Base-by-base conservation (phyloP, 805 yeast species). In the Kluyveromyces nonfermentans region DNA sequence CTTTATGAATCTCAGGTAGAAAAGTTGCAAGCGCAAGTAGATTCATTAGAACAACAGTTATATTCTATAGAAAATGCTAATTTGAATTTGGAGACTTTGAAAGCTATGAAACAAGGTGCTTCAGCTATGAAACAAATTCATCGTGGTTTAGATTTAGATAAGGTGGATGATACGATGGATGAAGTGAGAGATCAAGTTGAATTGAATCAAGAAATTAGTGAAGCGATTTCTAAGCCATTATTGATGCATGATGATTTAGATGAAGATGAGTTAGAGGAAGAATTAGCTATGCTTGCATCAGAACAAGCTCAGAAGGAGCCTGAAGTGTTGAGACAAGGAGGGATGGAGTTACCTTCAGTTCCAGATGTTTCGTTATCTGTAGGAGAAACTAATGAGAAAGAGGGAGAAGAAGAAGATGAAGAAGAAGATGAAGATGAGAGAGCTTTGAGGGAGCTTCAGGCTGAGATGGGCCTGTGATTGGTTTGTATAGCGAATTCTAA, bases 81-180 rank as follows among this genome's bases (percentile, higher is more conserved):
- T 70, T 77, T 93, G 79, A 93, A 93, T 72, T 72, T 86, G 66
- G 98, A 93, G 69, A 93, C 98, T 28, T 85, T 93, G 96, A 87
- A 87, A 74, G 96, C 95, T 42, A 93, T 93, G 97, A 84, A 90
- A 66, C 95, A 87, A 64, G 97, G 97, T 47, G 95, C 98, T 5
- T 75, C 76, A 60, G 97, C 97, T 35, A 87, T 93, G 96, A 88
- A 89, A 63, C 84, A 83, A 58, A 90, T 93, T 58, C 97, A 93
- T 64, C 89, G 88, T 51, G 95, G 88, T 58, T 80, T 93, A 71
- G 82, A 93, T 62, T 87, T 93, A 48, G 98, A 93, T 65, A 89
- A 88, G 70, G 97, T 93, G 35, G 98, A 93, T 62, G 84, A 82
- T 55, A 90, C 97, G 7, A 90, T 93, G 97, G 98, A 93, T 64